Percentiles rank a stretch among this genome's conserved stretches.
These are phyloP conservation scores for Rhizophagus clarus DNA, from an alignment of 192 early-diverging fungal genomes.

Conservation along the genomic window DNA sequence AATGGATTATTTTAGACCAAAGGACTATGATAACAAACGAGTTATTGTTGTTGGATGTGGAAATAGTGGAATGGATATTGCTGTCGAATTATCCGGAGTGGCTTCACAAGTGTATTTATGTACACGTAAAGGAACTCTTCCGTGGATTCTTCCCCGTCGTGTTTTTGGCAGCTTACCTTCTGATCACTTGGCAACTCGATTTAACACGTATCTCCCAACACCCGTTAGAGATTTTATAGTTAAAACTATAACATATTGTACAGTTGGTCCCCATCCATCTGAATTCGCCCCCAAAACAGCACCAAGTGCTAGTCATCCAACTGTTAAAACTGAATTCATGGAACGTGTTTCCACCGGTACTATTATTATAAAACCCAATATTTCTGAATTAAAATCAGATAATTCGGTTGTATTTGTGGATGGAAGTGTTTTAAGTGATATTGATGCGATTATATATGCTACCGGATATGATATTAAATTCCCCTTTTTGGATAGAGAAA, in stretches of 20 bases:
- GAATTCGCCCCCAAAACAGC: slow-evolving; percentile 45
- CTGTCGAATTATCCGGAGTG: slow-evolving; percentile 56
- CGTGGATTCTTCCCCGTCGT: slow-evolving; percentile 48
- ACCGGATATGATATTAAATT: slow-evolving; percentile 63
- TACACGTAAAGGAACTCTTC: slow-evolving; percentile 39
- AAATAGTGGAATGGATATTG: slow-evolving; percentile 60
- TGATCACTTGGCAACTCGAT: slow-evolving; percentile 50
- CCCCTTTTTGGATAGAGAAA: slow-evolving; percentile 49
- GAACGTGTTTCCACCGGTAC: slow-evolving; percentile 59
- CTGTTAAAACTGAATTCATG: slow-evolving; percentile 50
- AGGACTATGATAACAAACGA: slow-evolving; percentile 51
- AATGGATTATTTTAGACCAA: slow-evolving; percentile 40
- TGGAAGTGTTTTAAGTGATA: slow-evolving; percentile 47
- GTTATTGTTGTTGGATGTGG: slow-evolving; percentile 62
- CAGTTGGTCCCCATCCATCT: slow-evolving; percentile 32
- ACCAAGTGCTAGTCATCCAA: slow-evolving; percentile 46
- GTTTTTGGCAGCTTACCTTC: slow-evolving; percentile 50
- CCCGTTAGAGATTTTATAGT: slow-evolving; percentile 38
- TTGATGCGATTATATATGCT: slow-evolving; percentile 63
- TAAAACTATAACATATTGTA: neutral
- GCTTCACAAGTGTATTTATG: slow-evolving; percentile 55
- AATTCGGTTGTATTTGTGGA: slow-evolving; percentile 58
- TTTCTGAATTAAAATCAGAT: slow-evolving; percentile 42
- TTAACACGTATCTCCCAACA: slow-evolving; percentile 40
- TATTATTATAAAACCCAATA: slow-evolving; percentile 51